These are phyloP conservation scores for Komagataella pastoris DNA, from an alignment of 805 yeast species.

Conservation along the genomic window DNA sequence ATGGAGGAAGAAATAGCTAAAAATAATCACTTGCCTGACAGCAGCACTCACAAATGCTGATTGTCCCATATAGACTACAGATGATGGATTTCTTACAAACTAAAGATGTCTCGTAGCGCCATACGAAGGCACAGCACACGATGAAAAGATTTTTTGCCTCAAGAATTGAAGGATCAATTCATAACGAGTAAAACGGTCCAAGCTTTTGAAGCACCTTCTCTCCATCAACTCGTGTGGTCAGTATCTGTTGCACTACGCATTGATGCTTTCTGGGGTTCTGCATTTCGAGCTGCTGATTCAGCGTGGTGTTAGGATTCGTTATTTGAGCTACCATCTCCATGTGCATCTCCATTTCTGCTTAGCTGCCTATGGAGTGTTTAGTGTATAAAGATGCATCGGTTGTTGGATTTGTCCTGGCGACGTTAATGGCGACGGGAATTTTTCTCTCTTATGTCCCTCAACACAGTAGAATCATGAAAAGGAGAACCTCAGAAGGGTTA, in stretches of 20 bases:
- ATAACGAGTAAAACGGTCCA: no score
- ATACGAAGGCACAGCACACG: no score
- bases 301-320: background rate
- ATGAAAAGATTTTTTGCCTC: no score
- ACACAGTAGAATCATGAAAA: conserved; percentile 39
- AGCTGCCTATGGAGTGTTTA: conserved; percentile 17
- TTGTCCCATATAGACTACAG: no score
- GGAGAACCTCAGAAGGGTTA: conserved; percentile 64
- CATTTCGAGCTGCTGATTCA: background rate
- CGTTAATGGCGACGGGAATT: conserved; percentile 51
- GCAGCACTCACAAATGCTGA: no score
- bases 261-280: background rate
- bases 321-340: background rate
- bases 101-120: no score
- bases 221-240: no score
- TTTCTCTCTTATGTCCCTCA: conserved; percentile 67
- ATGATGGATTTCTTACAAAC: no score
- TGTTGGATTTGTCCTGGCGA: conserved; percentile 33
- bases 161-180: no score
- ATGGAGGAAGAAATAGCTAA: no score
- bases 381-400: conserved; percentile 36
- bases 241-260: background rate
- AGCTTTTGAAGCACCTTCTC: no score
- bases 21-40: no score
- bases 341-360: background rate